A percentile compares a stretch with the other conserved stretches of the same genome.
Evolutionary conservation across 2,329 filamentous ascomycete genomes (phyloP).

Genomic region (Sphaceloma murrayae): DNA sequence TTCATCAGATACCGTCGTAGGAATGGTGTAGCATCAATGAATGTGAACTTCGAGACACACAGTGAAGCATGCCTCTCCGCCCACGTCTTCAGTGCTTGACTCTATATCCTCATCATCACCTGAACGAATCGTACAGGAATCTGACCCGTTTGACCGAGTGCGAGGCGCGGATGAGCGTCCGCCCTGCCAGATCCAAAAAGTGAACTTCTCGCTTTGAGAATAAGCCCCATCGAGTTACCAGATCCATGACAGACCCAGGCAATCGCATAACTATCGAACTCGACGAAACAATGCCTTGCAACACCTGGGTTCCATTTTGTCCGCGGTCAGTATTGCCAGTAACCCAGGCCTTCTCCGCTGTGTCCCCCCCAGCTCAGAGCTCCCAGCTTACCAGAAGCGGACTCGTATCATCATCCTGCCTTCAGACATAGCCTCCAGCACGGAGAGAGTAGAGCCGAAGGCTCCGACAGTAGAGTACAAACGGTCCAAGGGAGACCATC

Average conservation of each 20-base stretch:
- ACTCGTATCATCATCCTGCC: slow-evolving; percentile 81
- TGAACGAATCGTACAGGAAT: slow-evolving; percentile 46
- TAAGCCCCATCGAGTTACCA: slow-evolving; percentile 99
- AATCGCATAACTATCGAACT: slow-evolving; percentile 99
- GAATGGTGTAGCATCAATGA: slow-evolving; percentile 26
- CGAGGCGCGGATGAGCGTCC: slow-evolving; percentile 32
- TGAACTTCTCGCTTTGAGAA: slow-evolving; percentile 94
- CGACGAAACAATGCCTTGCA: slow-evolving; percentile 68
- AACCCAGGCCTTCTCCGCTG: slow-evolving; percentile 29
- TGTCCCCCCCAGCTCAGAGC: slow-evolving; percentile 25
- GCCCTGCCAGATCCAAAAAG: slow-evolving; percentile 37
- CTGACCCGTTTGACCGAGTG: slow-evolving; percentile 62
- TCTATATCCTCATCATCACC: slow-evolving; percentile 96
- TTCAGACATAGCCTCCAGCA: slow-evolving; percentile 18
- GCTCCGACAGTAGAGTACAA: slow-evolving; percentile 43
- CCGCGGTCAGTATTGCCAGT: slow-evolving; percentile 25
- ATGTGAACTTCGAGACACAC: slow-evolving; percentile 14
- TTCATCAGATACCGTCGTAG: slow-evolving; percentile 30
- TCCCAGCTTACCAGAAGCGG: slow-evolving; percentile 44
- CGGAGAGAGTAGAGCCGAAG: slow-evolving; percentile 21
- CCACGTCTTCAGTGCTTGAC: slow-evolving; percentile 86
- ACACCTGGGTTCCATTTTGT: slow-evolving; percentile 38
- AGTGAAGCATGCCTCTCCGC: slow-evolving; percentile 29
- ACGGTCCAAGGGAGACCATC: slow-evolving; percentile 43
- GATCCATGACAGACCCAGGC: slow-evolving; percentile 39